These are phyloP conservation scores for Hylodesmum podocarpum DNA, from an alignment of 306 rosid genomes.

Conservation along the genomic window DNA sequence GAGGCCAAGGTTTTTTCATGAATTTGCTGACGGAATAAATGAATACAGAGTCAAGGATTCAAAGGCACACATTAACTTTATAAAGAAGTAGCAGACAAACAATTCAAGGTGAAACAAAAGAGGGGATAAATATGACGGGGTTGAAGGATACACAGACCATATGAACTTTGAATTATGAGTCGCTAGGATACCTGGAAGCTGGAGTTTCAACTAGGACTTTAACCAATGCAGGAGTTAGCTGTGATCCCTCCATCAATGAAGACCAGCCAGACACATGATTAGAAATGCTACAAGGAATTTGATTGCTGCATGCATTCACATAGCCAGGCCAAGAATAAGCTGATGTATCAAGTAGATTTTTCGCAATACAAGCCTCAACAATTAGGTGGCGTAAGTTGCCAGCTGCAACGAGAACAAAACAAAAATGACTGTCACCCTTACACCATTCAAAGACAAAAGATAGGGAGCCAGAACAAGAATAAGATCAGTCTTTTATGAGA, in stretches of 20 bases:
- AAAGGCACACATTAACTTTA: neutral
- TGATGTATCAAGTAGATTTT: conserved; percentile 77
- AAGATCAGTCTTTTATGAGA: neutral
- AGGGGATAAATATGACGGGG: neutral
- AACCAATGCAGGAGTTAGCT: conserved; percentile 65
- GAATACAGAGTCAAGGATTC: neutral
- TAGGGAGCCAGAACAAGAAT: conserved; percentile 1
- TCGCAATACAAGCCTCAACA: conserved; percentile 89
- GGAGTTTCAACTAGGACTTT: conserved; percentile 74
- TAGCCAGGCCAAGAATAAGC: conserved; percentile 95
- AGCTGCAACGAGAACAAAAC: conserved; percentile 49
- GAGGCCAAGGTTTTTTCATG: too few species aligned
- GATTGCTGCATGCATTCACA: conserved; percentile 59
- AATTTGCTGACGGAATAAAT: conserved; percentile 7
- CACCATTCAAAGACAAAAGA: neutral
- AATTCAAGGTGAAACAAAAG: too few species aligned
- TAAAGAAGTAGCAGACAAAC: too few species aligned
- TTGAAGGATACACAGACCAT: neutral
- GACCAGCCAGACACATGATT: conserved; percentile 73
- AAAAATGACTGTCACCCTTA: conserved; percentile 7
- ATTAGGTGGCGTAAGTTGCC: conserved; percentile 92
- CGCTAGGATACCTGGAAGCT: conserved; percentile 81
- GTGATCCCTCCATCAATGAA: conserved; percentile 77
- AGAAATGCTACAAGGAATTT: conserved; percentile 60
- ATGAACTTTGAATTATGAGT: conserved; percentile 5